phyloP scores from a whole-genome alignment of 2,329 filamentous ascomycete genomes.

The Pleurostoma richardsiae region DNA sequence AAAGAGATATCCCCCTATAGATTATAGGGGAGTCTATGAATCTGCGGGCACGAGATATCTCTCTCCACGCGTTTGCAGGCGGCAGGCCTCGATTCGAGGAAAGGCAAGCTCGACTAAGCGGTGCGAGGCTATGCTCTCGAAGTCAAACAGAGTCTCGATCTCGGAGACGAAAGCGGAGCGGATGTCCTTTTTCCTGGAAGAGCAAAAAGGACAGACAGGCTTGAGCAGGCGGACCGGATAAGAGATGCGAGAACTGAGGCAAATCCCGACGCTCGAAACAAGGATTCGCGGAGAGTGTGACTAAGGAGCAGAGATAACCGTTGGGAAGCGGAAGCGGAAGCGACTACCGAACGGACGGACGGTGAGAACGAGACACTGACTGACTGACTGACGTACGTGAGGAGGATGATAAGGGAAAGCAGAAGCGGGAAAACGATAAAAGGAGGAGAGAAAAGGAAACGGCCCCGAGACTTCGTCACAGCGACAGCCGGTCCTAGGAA shows the following conservation, averaged over 20 bases:
- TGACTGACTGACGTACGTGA: constrained; percentile 5
- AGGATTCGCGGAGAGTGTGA: constrained; percentile 9
- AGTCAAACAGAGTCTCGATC: no score
- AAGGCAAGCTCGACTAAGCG: no score
- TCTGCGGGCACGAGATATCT: no score
- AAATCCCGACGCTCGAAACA: constrained; percentile 11
- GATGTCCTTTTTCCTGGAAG: no score
- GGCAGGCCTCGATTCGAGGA: no score
- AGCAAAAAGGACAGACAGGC: no score
- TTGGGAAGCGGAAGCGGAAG: neutral
- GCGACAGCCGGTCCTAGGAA: constrained; percentile 28
- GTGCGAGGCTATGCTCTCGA: no score
- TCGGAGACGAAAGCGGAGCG: no score
- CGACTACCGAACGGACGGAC: constrained; percentile 7
- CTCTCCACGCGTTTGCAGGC: no score
- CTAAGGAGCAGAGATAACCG: constrained; percentile 6
- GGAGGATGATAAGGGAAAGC: constrained; percentile 9
- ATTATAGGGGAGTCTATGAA: no score
- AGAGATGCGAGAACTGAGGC: constrained; percentile 10
- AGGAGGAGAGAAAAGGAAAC: constrained; percentile 32
- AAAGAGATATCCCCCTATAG: no score
- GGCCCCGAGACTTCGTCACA: constrained; percentile 32
- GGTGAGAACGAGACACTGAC: constrained; percentile 16
- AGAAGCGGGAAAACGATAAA: constrained; percentile 26
- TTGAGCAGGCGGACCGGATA: constrained; percentile 4